phyloP scores from a whole-genome alignment of 2,329 filamentous ascomycete species.

The Ophiostoma populinum region DNA sequence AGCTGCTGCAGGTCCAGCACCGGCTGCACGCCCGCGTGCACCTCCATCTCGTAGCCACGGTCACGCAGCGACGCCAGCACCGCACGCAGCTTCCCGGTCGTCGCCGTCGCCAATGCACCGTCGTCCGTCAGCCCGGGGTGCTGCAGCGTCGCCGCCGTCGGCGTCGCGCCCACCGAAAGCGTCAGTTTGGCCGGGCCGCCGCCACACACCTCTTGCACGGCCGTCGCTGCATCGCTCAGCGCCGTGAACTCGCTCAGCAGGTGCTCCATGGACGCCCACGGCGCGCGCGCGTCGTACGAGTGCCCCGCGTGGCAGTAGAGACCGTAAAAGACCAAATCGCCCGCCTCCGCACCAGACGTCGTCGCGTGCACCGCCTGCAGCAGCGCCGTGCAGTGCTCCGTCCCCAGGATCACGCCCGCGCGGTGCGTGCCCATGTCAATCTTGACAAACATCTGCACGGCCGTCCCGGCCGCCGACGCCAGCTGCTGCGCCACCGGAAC shows the following conservation, averaged over 20 bases:
- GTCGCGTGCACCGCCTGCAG: constrained; percentile 26
- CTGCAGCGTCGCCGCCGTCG: constrained; percentile 50
- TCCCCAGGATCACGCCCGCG: constrained; percentile 43
- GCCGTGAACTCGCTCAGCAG: constrained; percentile 42
- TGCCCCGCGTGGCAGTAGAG: constrained; percentile 60
- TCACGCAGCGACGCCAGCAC: constrained; percentile 22
- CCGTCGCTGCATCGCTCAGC: constrained; percentile 26
- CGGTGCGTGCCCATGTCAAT: constrained; percentile 58
- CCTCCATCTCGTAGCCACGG: constrained; percentile 36
- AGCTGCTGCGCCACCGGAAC: constrained; percentile 22
- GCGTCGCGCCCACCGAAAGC: constrained; percentile 60
- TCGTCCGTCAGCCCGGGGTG: constrained; percentile 23
- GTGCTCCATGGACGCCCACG: constrained; percentile 37
- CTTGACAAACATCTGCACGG: constrained; percentile 44
- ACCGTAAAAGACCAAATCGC: constrained; percentile 32
- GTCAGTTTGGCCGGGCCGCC: constrained; percentile 20
- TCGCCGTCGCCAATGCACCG: background rate
- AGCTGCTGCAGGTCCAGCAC: constrained; percentile 65
- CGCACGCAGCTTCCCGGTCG: constrained; percentile 18
- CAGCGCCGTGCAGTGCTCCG: constrained; percentile 26
- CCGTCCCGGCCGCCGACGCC: constrained; percentile 10
- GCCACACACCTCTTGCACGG: constrained; percentile 1
- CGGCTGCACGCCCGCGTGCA: constrained; percentile 64
- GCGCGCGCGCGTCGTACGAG: constrained; percentile 43
- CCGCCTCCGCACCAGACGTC: constrained; percentile 13